Percentiles rank a stretch among this genome's conserved stretches.
Evolutionary conservation across 257 asterid species (phyloP).

Genomic region (Fraxinus quadrangulata): DNA sequence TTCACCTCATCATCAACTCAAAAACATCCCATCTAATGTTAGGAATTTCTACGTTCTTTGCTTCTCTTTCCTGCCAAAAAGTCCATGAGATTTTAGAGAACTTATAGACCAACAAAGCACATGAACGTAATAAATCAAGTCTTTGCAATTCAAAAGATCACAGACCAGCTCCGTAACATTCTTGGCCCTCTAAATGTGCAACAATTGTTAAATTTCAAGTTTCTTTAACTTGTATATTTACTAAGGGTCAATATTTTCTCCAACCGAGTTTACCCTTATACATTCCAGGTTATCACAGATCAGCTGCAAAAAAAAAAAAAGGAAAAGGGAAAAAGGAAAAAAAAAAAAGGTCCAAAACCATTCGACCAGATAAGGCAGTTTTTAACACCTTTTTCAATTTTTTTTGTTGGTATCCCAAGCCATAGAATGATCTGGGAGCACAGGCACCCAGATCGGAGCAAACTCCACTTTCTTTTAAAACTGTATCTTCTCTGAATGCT

Average conservation of each 20-base stretch:
- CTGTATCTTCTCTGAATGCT: neutral
- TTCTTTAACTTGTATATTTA: neutral
- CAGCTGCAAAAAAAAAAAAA: neutral
- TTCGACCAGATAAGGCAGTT: neutral
- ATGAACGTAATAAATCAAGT: neutral
- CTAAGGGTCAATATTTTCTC: neutral
- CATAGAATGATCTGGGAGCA: neutral
- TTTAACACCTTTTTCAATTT: too few relatives aligned
- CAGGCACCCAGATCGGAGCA: neutral
- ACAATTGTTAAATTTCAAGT: neutral
- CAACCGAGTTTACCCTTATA: neutral
- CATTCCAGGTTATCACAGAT: neutral
- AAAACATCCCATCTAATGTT: constrained; percentile 93
- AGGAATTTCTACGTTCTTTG: constrained; percentile 94
- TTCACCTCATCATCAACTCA: constrained; percentile 96
- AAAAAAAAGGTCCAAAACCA: too few relatives aligned
- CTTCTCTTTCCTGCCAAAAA: constrained; percentile 81
- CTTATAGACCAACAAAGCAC: constrained; percentile 14
- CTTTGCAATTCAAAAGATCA: neutral
- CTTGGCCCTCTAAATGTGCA: neutral
- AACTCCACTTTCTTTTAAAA: neutral
- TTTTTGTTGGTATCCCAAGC: neutral
- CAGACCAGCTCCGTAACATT: neutral
- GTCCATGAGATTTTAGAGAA: constrained; percentile 18
- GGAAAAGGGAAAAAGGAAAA: too few relatives aligned